A percentile compares a stretch with the other conserved stretches of the same genome.
These are phyloP conservation scores for Sporisorium sorghi DNA, from an alignment of 1,284 basidiomycete genomes.

Conservation along the genomic window DNA sequence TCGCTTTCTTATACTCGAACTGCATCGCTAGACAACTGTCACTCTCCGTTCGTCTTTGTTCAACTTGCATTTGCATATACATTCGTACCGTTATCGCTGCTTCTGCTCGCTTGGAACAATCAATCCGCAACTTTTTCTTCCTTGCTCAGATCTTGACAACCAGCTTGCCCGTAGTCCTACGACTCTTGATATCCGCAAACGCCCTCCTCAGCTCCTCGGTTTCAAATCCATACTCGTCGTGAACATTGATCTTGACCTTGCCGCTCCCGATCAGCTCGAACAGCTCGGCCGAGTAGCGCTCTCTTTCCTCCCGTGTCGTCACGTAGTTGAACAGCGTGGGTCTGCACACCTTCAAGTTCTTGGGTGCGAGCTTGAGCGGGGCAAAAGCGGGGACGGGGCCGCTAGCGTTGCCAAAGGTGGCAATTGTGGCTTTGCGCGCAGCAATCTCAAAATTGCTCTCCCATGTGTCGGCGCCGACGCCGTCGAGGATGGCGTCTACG, in stretches of 20 bases:
- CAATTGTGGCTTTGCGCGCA: conserved; percentile 72
- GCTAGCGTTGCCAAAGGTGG: conserved; percentile 92
- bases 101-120: too few species aligned
- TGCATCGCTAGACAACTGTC: background rate
- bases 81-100: background rate
- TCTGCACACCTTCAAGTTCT: conserved; percentile 79
- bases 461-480: conserved; percentile 78
- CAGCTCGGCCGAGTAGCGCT: conserved; percentile 77
- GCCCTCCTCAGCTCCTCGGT: conserved; percentile 82
- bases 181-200: conserved; percentile 78
- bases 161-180: conserved; percentile 61
- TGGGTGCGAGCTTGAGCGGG: conserved; percentile 79
- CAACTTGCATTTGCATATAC: conserved; percentile 1
- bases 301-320: conserved; percentile 78
- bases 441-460: conserved; percentile 81
- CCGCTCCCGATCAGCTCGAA: conserved; percentile 77
- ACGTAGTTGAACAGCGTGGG: conserved; percentile 71
- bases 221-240: conserved; percentile 80
- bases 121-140: background rate
- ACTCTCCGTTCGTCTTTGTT: background rate
- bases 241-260: conserved; percentile 78
- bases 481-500: conserved; percentile 85
- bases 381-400: conserved; percentile 77
- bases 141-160: conserved; percentile 52
- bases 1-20: too few species aligned